phyloP scores from a whole-genome alignment of 805 yeast species.

The Lipomyces spencermartinsiae region DNA sequence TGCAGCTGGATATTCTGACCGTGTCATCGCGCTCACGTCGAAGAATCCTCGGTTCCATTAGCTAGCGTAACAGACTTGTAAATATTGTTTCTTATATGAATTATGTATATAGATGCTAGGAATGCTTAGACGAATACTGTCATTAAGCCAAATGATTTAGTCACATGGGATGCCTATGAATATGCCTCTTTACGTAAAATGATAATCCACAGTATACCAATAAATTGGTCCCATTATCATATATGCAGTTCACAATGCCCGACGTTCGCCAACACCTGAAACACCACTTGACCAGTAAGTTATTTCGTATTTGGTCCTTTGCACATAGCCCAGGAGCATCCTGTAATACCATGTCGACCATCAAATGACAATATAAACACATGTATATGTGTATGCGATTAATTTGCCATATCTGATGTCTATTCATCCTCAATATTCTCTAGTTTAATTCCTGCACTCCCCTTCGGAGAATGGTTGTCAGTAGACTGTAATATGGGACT shows the following conservation, averaged over 20 bases:
- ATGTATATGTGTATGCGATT: background rate
- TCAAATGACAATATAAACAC: background rate
- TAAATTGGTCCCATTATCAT: background rate
- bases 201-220: background rate
- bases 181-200: background rate
- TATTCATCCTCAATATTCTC: background rate
- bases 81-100: background rate
- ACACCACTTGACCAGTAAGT: background rate
- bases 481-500: slow-evolving; percentile 17
- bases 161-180: background rate
- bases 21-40: slow-evolving; percentile 72
- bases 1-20: slow-evolving; percentile 88
- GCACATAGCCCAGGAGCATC: background rate
- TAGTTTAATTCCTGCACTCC: background rate
- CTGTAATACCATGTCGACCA: background rate
- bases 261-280: background rate
- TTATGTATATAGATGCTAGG: background rate
- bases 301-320: too few relatives aligned
- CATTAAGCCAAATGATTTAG: background rate
- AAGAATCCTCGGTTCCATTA: slow-evolving; percentile 76
- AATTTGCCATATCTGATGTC: background rate
- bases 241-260: background rate
- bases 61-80: slow-evolving; percentile 40
- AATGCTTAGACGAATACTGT: background rate
- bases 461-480: background rate